Percentiles rank a stretch among this genome's conserved stretches.
phyloP scores from a whole-genome alignment of 1,284 basidiomycete species.

The Melampsora larici-populina region DNA sequence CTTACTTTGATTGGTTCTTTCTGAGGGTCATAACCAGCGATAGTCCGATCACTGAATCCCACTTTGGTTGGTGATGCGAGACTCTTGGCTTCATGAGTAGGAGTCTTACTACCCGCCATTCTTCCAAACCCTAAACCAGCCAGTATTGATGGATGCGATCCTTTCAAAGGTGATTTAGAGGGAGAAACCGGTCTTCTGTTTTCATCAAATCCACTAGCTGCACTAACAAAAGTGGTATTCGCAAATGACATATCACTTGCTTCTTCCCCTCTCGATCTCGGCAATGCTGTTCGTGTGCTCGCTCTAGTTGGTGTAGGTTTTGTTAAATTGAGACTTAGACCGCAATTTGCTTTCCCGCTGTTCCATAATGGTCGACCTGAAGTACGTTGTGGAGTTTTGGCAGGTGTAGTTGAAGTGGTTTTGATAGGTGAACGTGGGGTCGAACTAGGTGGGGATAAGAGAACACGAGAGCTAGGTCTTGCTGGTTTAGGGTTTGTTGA shows the following conservation, averaged over 20 bases:
- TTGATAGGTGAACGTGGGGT: background rate
- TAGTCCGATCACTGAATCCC: constrained; percentile 7
- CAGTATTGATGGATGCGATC: constrained; percentile 25
- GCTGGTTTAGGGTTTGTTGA: background rate
- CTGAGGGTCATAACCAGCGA: constrained; percentile 32
- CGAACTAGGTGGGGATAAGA: background rate
- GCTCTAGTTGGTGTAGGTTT: background rate
- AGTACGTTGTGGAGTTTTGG: background rate
- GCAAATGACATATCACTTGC: constrained; percentile 31
- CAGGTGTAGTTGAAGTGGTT: background rate
- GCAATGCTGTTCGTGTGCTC: background rate
- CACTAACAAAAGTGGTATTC: constrained; percentile 36
- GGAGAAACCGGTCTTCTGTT: constrained; percentile 20
- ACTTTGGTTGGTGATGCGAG: constrained; percentile 6
- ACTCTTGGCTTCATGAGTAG: background rate
- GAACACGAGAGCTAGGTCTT: background rate
- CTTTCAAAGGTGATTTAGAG: constrained; percentile 22
- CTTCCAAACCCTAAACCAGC: constrained; percentile 31
- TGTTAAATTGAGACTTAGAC: background rate
- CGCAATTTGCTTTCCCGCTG: background rate
- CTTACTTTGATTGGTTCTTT: constrained; percentile 39
- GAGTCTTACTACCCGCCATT: constrained; percentile 12
- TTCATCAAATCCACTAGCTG: constrained; percentile 37
- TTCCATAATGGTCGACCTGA: background rate
- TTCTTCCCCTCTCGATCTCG: background rate